A percentile compares a stretch with the other conserved stretches of the same genome.
Conservation (phyloP, 176 grass and related monocot species). For the Ensete glaucum region DNA sequence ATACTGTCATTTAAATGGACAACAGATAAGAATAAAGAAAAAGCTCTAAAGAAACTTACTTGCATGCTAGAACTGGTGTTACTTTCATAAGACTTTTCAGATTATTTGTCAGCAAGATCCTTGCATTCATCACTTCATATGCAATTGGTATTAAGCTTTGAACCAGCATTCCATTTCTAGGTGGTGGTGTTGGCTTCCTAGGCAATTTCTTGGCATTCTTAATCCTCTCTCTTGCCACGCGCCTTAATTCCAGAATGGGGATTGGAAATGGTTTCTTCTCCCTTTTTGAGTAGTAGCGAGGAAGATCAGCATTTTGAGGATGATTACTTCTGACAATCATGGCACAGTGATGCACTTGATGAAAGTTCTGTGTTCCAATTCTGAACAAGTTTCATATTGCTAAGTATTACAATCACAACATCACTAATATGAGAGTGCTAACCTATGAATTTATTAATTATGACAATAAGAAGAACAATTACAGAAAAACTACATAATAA, state of each 20-base stretch:
- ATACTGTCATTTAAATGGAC: neutral
- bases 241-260: constrained; percentile 75
- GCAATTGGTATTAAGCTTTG: constrained; percentile 75
- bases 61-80: constrained; percentile 79
- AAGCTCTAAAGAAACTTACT: constrained; percentile 38
- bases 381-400: constrained; percentile 21
- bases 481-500: neutral
- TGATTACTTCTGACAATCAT: constrained; percentile 40
- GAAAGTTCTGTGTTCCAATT: constrained; percentile 24
- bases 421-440: neutral
- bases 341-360: constrained; percentile 9
- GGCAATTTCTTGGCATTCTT: constrained; percentile 64
- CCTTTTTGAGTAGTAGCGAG: constrained; percentile 34
- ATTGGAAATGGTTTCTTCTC: constrained; percentile 83
- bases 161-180: constrained; percentile 81
- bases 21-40: neutral
- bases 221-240: constrained; percentile 60
- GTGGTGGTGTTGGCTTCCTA: constrained; percentile 45
- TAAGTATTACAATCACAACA: neutral
- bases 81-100: constrained; percentile 91
- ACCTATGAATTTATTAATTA: too few relatives aligned
- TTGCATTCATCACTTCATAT: constrained; percentile 82
- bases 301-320: constrained; percentile 81
- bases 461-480: neutral
- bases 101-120: constrained; percentile 77